Evolutionary conservation across 129 eudicot species (phyloP), one percentile per base, ranked within the genome.

Genomic region (Gnaphalium uliginosum): DNA sequence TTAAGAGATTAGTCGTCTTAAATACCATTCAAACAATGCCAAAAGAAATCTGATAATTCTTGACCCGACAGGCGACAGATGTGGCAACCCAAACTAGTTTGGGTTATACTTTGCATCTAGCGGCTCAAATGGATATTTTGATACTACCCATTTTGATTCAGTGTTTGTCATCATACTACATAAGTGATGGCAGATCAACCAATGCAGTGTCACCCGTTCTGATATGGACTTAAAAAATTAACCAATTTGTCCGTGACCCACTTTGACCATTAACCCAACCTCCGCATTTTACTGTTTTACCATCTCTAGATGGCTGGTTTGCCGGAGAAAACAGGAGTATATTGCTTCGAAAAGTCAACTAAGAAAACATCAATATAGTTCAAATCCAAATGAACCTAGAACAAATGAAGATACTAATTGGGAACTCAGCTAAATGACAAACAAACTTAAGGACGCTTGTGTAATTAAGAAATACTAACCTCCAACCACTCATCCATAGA

Each of bases 401-500:
- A 35, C 5, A 21, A 68, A 22, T 23, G 58, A 14, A 56, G 24
- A 77, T 57, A 37, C 5, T 22, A 39, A 65, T 76, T 2, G 2
- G 25, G 60, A 77, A 57, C 22, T 14, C 48, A 21, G 63, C 24
- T 39, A 48, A 64, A 76, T 8, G 23, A 74, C 27, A 21, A 46
- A 82, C 86, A 75, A 67, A 88, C 18, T 77, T 18, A 60, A 57
- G 27, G 14, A 65, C 58, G 26, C 53, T 48, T 62, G 72, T 32
- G 78, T 62, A 43, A 43, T n/a, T 41, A 57, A 54, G 73, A 66
- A 43, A 33, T 29, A 66, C 79, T 51, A 54, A 80, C 99, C 99
- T 94, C 78, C 81, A 94, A 81, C 99, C 97, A 94, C 73, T 94
- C 99, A 74, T 94, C 99, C 93, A 81, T 84, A 2, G 99, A 94